Evolutionary conservation across 1,284 basidiomycete species (phyloP).

Genomic region (Amylostereum areolatum): DNA sequence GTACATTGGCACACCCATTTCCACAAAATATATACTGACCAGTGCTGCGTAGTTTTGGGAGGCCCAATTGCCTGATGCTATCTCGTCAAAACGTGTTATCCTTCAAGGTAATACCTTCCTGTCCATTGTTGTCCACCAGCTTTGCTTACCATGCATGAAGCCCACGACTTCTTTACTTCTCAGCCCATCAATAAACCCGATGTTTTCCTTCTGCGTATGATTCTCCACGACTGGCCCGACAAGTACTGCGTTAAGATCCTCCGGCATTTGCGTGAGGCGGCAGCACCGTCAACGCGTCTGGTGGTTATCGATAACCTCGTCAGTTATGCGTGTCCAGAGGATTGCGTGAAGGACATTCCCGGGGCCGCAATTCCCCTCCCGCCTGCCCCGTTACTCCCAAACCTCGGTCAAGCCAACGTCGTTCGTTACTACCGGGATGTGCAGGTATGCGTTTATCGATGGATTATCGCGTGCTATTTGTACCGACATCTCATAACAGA

Average conservation of each 20-base stretch:
- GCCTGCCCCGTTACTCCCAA: constrained; percentile 12
- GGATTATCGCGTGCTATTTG: not conserved
- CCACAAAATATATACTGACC: not conserved
- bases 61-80: constrained; percentile 7
- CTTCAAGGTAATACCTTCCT: not conserved
- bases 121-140: not conserved
- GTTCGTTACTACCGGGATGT: constrained; percentile 7
- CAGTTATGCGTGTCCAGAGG: constrained; percentile 1
- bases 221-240: constrained; percentile 9
- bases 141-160: not conserved
- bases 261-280: constrained; percentile 4
- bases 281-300: constrained; percentile 3
- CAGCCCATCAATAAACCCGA: constrained; percentile 1
- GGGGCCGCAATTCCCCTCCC: constrained; percentile 8
- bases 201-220: constrained; percentile 4
- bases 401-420: constrained; percentile 5
- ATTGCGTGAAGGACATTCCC: constrained; percentile 7
- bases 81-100: constrained; percentile 5
- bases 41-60: constrained; percentile 9
- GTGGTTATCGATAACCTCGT: constrained; percentile 3
- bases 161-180: constrained; percentile 3
- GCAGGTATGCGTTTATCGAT: constrained; percentile 1
- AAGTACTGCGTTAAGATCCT: constrained; percentile 3
- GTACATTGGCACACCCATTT: not conserved
- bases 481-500: constrained; percentile 6